Base-by-base conservation (phyloP, 2,329 filamentous ascomycete species). In the Arthrobotrys musiformis region DNA sequence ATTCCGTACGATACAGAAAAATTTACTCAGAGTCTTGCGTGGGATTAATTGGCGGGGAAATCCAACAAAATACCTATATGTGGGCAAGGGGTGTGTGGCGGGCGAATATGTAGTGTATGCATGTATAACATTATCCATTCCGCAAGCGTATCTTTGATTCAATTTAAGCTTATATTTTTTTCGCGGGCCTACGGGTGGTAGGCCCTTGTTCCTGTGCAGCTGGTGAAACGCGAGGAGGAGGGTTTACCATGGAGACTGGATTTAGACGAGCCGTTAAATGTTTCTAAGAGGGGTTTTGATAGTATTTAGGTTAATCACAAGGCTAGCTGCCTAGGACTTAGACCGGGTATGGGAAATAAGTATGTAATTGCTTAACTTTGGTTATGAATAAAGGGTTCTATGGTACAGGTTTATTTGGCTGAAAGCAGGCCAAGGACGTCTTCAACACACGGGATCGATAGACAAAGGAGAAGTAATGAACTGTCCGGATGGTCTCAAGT, bases 41-140 rank as follows among this genome's bases (percentile, higher is more conserved):
- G 30, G 50, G 40, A 48, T 69, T n/a, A n/a, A n/a, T n/a, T 60
- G 28, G 64, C 64, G 52, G 64, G 64, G 64, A 60, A 69, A 69
- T 70, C 30, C 42, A 7, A 11, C 33, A 37, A 11, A n/a, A 68
- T 58, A 40, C 46, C 44, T 30, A 35, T 8, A 4, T 9, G 9
- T n/a, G n/a, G n/a, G 5, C 33, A 24, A 15, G 54, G 54, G 33
- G 9, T n/a, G n/a, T n/a, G 5, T 19, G n/a, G 5, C 33, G 54
- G 33, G 52, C 28, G 30, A 17, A 26, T 26, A n/a, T 13, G 17
- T 2, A 28, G 22, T 33, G 9, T 19, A 22, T 40, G 54, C 19
- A 58, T 35, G 30, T 13, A 54, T 37, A 37, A 40, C 33, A 58
- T 58, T 40, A 58, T 40, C 17, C 44, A 48, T 13, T 24, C 22